These are phyloP conservation scores for Melanopsichium pennsylvanicum DNA, from an alignment of 1,284 basidiomycete species.

Conservation along the genomic window DNA sequence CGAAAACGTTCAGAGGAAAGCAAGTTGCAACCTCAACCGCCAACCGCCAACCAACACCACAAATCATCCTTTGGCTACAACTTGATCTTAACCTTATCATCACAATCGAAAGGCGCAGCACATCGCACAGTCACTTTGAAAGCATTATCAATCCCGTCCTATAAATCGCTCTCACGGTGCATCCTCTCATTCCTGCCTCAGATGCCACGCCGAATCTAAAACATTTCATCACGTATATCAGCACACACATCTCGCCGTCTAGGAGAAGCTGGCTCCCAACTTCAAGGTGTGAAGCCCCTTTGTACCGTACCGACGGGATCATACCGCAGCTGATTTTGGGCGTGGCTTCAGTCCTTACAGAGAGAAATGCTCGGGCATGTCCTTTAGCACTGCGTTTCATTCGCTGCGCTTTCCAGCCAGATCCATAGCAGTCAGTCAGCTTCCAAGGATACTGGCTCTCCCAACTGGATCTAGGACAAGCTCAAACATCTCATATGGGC, in stretches of 20 bases:
- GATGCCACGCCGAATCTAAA: slow-evolving; percentile 12
- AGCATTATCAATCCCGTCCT: no score
- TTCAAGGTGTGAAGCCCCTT: not conserved
- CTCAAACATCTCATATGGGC: not conserved
- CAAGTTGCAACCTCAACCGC: no score
- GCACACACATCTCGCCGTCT: slow-evolving; percentile 12
- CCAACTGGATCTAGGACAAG: slow-evolving; percentile 4
- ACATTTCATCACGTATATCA: not conserved
- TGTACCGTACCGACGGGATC: slow-evolving; percentile 3
- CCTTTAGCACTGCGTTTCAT: slow-evolving; percentile 30
- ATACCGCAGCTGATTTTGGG: not conserved
- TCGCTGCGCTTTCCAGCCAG: slow-evolving; percentile 30
- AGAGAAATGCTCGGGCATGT: slow-evolving; percentile 33
- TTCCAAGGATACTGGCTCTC: not conserved
- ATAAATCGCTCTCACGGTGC: not conserved
- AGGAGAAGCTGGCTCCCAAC: slow-evolving; percentile 31
- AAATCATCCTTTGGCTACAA: not conserved
- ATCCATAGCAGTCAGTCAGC: slow-evolving; percentile 7
- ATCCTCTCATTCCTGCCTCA: not conserved
- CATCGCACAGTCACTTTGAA: no score
- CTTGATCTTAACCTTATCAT: not conserved
- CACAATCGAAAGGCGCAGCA: not conserved
- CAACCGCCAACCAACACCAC: not conserved
- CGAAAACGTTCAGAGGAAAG: slow-evolving; percentile 13
- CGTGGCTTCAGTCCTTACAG: slow-evolving; percentile 2